Conservation (phyloP, 2,329 filamentous ascomycete species). For the Rhexocercosporidium sp. region DNA sequence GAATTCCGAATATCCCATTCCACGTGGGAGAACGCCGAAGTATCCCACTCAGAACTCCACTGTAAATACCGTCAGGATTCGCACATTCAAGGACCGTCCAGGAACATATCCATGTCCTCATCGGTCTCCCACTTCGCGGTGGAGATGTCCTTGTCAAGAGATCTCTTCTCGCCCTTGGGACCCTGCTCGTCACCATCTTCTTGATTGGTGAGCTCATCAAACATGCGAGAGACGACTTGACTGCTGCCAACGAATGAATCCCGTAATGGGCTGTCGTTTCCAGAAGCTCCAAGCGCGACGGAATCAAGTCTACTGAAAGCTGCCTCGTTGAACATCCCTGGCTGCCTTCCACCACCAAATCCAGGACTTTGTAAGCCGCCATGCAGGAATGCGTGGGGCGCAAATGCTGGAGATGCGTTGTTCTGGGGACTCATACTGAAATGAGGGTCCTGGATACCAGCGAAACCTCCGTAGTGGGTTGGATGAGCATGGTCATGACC, state of each 20-base stretch:
- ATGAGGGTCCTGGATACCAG: slow-evolving; percentile 34
- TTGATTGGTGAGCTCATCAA: slow-evolving; percentile 41
- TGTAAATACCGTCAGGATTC: not conserved
- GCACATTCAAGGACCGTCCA: slow-evolving; percentile 13
- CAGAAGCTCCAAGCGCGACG: slow-evolving; percentile 28
- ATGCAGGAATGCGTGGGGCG: slow-evolving; percentile 41
- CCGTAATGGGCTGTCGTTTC: slow-evolving; percentile 36
- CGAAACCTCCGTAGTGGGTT: slow-evolving; percentile 31
- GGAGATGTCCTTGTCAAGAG: not conserved
- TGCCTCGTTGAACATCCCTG: slow-evolving; percentile 37
- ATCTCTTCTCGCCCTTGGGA: slow-evolving; percentile 30
- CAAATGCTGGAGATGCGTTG: slow-evolving; percentile 38
- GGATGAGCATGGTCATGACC: slow-evolving; percentile 39
- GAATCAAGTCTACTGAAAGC: slow-evolving; percentile 38
- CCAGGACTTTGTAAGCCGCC: slow-evolving; percentile 31
- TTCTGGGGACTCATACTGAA: slow-evolving; percentile 35
- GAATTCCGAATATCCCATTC: not conserved
- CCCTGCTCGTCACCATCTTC: slow-evolving; percentile 34
- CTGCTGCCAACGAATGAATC: slow-evolving; percentile 35
- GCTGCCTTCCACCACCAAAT: slow-evolving; percentile 32
- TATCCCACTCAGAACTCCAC: not conserved
- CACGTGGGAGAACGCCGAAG: not conserved
- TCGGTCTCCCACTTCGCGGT: slow-evolving; percentile 16
- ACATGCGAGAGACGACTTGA: slow-evolving; percentile 38
- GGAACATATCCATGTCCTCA: slow-evolving; percentile 25